Base-by-base conservation (phyloP, 352 stramenopile genomes). In the Thalassiosira gravida region DNA sequence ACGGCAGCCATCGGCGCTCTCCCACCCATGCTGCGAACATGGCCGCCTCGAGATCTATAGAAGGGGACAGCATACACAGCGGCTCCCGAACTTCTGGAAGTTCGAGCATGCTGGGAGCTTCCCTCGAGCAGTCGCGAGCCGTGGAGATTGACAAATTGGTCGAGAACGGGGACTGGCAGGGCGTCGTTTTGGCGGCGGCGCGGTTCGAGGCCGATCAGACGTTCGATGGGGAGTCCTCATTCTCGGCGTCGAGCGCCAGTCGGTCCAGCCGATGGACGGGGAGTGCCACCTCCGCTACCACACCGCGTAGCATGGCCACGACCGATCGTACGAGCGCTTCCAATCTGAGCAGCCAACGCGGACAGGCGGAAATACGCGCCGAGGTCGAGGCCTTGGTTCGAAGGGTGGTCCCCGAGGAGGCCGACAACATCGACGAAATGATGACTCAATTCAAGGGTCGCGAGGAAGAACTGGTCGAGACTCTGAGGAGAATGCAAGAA, bases 341-440 rank as follows among this genome's bases (percentile, higher is more conserved):
- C n/a, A n/a, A n/a, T n/a, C n/a, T n/a, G n/a, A n/a, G n/a, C n/a
- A 16, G 42, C 53, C 44, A 9, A 18, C 35, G 57, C 39, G 44
- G 46, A 1, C 50, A 29, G 24, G 64, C 3, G 22, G 65, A 50
- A 55, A 79, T 85, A 57, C 61, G 80, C 42, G 66, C 75, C 5
- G 80, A 94, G 76, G 87, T 94, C 0, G 87, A 92, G 50, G 57
- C 53, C 9, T 35, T 94, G 3, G 87, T 94, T 24, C 55, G 74
- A 24, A 37, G 81, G 3, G 80, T 92, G 29, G 83, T 92, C 3
- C 89, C 89, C 0, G 87, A 94, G 61, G 86, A 93, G 62, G 76
- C 53, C 77, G 75, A 92, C 32, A 92, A 94, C 44, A 76, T 94
- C 42, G 83, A 92, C 66, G 84, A 85, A n/a, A 94, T 94, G 89